Conservation (phyloP, 805 yeast species). For the Myxozyma udenii region DNA sequence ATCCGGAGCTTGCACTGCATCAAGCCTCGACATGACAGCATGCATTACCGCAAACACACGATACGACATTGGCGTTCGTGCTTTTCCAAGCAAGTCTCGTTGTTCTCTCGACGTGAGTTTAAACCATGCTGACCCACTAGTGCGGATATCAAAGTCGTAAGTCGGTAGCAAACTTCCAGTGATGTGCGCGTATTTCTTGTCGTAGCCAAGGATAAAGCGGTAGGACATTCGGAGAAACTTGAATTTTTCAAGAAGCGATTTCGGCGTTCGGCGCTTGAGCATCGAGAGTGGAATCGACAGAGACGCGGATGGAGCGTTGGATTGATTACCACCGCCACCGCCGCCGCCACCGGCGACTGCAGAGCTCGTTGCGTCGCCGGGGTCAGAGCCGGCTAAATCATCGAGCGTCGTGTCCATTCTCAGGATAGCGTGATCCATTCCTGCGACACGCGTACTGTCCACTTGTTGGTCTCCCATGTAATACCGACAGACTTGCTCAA, state of each 20-base stretch:
- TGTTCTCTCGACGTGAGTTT: conserved; percentile 17
- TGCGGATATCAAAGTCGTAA: conserved; percentile 8
- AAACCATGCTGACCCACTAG: conserved; percentile 19
- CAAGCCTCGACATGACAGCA: conserved; percentile 19
- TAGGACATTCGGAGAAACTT: conserved; percentile 27
- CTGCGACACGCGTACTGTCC: background rate
- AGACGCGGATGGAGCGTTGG: too few relatives aligned
- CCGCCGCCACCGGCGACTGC: background rate
- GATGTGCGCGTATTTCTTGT: conserved; percentile 16
- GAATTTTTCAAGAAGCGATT: conserved; percentile 24
- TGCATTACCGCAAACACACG: conserved; percentile 24
- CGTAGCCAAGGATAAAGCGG: conserved; percentile 23
- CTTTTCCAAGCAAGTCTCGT: conserved; percentile 26
- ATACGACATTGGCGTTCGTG: conserved; percentile 25
- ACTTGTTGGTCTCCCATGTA: conserved; percentile 15
- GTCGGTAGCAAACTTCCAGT: conserved; percentile 7
- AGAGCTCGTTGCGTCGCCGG: background rate
- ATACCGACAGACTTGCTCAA: conserved; percentile 24
- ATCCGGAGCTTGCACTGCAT: conserved; percentile 6
- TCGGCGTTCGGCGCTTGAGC: conserved; percentile 24
- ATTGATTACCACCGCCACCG: too few relatives aligned
- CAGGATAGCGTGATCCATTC: background rate
- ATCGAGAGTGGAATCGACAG: background rate
- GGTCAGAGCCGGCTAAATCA: conserved; percentile 5
- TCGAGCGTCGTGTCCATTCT: background rate